These are phyloP conservation scores for Apiotrichum gracile DNA, from an alignment of 1,284 basidiomycete species.

Conservation along the genomic window DNA sequence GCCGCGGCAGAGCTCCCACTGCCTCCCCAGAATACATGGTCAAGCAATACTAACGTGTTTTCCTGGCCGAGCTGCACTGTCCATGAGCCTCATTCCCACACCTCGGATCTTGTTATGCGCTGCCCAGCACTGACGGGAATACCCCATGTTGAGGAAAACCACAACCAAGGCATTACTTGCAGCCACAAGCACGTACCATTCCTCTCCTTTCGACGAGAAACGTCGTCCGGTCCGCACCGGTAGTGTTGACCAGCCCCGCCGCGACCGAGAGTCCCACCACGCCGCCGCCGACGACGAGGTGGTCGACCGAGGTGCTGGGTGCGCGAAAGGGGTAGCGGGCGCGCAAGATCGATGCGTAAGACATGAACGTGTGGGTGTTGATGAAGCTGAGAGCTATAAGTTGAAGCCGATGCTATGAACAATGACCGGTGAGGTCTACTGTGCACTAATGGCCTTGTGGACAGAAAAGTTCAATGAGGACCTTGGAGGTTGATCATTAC, in stretches of 20 bases:
- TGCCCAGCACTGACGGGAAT: neutral
- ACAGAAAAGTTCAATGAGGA: too few species aligned
- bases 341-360: conserved; percentile 10
- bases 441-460: too few species aligned
- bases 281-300: conserved; percentile 87
- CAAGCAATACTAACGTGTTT: conserved; percentile 61
- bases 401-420: too few species aligned
- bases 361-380: neutral
- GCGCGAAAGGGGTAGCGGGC: conserved; percentile 47
- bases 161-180: neutral
- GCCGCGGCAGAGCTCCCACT: too few species aligned
- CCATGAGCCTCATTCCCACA: conserved; percentile 1
- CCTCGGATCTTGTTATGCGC: neutral
- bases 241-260: conserved; percentile 59
- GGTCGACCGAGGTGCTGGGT: conserved; percentile 75
- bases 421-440: too few species aligned
- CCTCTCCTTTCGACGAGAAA: conserved; percentile 77
- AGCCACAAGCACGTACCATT: conserved; percentile 40
- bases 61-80: conserved; percentile 59
- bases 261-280: conserved; percentile 85
- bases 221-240: conserved; percentile 66
- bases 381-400: too few species aligned
- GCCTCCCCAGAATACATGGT: too few species aligned
- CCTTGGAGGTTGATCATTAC: too few species aligned
- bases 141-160: neutral